Conservation (phyloP, 305 asterid genomes). For the Lippia alba region DNA sequence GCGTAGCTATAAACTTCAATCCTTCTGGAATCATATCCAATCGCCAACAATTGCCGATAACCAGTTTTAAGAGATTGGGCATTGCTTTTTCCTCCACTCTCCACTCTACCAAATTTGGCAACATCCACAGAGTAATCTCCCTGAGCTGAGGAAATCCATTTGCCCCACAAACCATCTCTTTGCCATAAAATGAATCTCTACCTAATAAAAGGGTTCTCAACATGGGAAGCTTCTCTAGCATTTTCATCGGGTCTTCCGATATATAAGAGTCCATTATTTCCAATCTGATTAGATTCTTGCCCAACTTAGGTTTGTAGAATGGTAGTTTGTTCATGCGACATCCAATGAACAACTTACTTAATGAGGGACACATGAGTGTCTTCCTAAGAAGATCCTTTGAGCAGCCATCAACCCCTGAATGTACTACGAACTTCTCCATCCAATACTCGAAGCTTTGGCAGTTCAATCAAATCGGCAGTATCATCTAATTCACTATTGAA, state of each 20-base stretch:
- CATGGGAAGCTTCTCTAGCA: not conserved
- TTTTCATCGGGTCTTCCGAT: not conserved
- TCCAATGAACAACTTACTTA: not conserved
- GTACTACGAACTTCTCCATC: no score
- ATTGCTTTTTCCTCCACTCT: slow-evolving; percentile 39
- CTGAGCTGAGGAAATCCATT: no score
- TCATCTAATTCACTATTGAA: no score
- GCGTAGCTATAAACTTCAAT: slow-evolving; percentile 22
- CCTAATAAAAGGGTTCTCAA: not conserved
- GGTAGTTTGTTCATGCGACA: not conserved
- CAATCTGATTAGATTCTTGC: not conserved
- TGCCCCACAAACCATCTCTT: not conserved
- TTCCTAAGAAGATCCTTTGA: not conserved
- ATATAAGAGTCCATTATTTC: not conserved
- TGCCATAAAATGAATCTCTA: not conserved
- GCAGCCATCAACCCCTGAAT: not conserved
- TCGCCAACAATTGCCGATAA: slow-evolving; percentile 12
- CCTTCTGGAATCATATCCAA: slow-evolving; percentile 41
- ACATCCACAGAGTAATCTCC: no score
- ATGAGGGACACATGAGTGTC: not conserved
- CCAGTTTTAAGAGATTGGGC: slow-evolving; percentile 24
- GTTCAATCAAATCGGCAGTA: no score
- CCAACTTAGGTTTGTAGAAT: not conserved
- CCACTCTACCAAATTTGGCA: not conserved
- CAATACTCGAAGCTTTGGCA: no score